A percentile compares a stretch with the other conserved stretches of the same genome.
Evolutionary conservation across 441 rosid genomes (phyloP).

Genomic region (Corymbia calophylla): DNA sequence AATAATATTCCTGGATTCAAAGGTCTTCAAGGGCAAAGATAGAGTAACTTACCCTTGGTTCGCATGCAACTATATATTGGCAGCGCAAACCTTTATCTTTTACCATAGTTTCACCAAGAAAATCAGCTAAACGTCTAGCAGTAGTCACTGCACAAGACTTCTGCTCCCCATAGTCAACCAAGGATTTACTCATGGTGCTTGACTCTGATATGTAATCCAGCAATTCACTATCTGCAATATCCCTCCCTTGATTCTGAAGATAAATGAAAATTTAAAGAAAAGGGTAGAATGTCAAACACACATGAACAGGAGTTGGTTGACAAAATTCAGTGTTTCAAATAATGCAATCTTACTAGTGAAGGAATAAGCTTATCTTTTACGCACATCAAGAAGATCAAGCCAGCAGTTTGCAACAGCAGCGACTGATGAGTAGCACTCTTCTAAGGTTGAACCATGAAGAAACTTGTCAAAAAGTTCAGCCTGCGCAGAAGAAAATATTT

Average conservation of each 20-base stretch:
- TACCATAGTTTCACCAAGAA: conserved; percentile 95
- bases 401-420: conserved; percentile 96
- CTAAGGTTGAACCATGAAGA: conserved; percentile 84
- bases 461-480: conserved; percentile 98
- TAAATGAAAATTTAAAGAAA: conserved; percentile 5
- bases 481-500: conserved; percentile 29
- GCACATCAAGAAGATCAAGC: conserved; percentile 98
- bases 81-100: conserved; percentile 99
- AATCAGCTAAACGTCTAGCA: conserved; percentile 93
- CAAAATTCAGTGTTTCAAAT: not conserved
- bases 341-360: not conserved
- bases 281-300: not conserved
- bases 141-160: conserved; percentile 99
- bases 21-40: not conserved
- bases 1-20: not conserved
- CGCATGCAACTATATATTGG: conserved; percentile 95
- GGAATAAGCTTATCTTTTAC: conserved; percentile 2
- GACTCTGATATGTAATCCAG: conserved; percentile 98
- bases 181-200: conserved; percentile 99
- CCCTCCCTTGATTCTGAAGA: conserved; percentile 85
- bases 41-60: conserved; percentile 64
- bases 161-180: conserved; percentile 91
- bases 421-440: conserved; percentile 92
- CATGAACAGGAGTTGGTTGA: not conserved
- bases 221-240: conserved; percentile 92